These are phyloP conservation scores for Tetrahymena malaccensis DNA, from an alignment of 73 alveolate genomes.

Conservation along the genomic window DNA sequence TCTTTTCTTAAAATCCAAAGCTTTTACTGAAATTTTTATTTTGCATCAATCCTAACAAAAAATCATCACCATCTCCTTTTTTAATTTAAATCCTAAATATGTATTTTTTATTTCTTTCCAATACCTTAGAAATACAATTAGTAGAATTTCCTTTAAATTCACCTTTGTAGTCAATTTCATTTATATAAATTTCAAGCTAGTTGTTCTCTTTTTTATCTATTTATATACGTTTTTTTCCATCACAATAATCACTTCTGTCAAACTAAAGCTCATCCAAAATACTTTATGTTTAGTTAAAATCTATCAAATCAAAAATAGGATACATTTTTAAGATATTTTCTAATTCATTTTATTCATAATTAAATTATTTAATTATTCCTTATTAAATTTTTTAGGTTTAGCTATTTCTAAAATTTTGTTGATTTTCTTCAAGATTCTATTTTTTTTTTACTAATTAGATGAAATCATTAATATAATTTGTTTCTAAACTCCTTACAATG, in stretches of 20 bases:
- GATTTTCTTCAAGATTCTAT: too few species aligned
- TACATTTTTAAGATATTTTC: neutral
- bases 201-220: neutral
- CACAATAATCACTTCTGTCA: neutral
- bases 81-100: too few species aligned
- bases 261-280: neutral
- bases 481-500: too few species aligned
- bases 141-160: neutral
- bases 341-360: neutral
- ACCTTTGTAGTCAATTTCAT: neutral
- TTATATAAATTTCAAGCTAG: too few species aligned
- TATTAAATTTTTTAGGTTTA: too few species aligned
- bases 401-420: neutral
- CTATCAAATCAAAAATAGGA: neutral
- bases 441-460: too few species aligned
- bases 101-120: too few species aligned
- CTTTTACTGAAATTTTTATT: too few species aligned
- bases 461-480: too few species aligned
- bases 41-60: neutral
- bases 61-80: too few species aligned
- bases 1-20: neutral
- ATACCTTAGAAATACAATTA: neutral
- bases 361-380: too few species aligned
- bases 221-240: neutral
- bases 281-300: too few species aligned